These are phyloP conservation scores for Monilinia fructigena DNA, from an alignment of 2,329 filamentous ascomycete genomes.

Conservation along the genomic window DNA sequence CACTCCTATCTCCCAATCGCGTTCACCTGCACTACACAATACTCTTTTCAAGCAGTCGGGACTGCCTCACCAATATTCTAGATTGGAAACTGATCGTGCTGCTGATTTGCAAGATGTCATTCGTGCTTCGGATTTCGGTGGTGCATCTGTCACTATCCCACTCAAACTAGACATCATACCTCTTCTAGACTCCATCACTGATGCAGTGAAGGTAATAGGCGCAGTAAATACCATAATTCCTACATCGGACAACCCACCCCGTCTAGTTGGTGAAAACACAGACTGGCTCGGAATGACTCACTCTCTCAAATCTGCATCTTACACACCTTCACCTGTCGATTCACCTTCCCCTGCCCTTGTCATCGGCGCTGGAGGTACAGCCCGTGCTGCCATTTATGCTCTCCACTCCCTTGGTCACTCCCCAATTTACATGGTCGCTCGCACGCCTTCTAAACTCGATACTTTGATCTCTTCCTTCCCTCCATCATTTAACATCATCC, in stretches of 20 bases:
- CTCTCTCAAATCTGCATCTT: slow-evolving; percentile 52
- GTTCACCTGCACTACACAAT: slow-evolving; percentile 89
- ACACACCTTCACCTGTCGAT: slow-evolving; percentile 35
- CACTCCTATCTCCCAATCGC: slow-evolving; percentile 75
- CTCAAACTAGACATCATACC: slow-evolving; percentile 86
- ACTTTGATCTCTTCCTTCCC: slow-evolving; percentile 72
- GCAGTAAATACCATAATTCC: slow-evolving; percentile 93
- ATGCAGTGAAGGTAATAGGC: slow-evolving; percentile 78
- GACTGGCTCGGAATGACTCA: slow-evolving; percentile 93
- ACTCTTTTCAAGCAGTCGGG: slow-evolving; percentile 73
- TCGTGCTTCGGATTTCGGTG: slow-evolving; percentile 73
- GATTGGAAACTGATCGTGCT: slow-evolving; percentile 69
- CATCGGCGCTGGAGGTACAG: slow-evolving; percentile 88
- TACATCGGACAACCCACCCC: slow-evolving; percentile 42
- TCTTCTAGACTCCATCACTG: slow-evolving; percentile 75
- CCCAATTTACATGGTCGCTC: slow-evolving; percentile 84
- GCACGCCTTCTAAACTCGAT: slow-evolving; percentile 67
- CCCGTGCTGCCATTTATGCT: slow-evolving; percentile 86
- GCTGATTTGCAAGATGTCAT: slow-evolving; percentile 64
- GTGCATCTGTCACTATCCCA: slow-evolving; percentile 93
- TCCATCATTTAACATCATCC: slow-evolving; percentile 64
- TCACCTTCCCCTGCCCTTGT: slow-evolving; percentile 64
- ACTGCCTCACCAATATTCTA: slow-evolving; percentile 78
- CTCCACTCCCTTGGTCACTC: slow-evolving; percentile 79
- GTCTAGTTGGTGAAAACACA: slow-evolving; percentile 84